Evolutionary conservation across 768 basidiomycete species (phyloP).

Genomic region (Pholiota microspora): DNA sequence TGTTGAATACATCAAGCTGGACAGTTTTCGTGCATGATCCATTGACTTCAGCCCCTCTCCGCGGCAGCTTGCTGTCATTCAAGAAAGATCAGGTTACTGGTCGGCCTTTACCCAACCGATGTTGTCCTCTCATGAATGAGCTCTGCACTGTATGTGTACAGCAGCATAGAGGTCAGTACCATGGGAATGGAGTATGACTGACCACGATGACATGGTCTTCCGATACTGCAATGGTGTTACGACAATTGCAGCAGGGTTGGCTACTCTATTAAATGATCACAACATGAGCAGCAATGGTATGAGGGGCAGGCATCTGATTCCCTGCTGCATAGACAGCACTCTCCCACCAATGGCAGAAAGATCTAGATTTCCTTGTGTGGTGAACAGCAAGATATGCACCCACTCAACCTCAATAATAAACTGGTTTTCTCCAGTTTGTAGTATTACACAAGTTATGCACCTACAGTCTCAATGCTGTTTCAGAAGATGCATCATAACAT

Average conservation of each 20-base stretch:
- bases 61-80: neutral
- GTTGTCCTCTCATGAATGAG: conserved; percentile 23
- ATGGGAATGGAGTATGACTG: conserved; percentile 57
- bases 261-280: neutral
- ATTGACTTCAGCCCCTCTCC: neutral
- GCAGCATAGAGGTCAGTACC: conserved; percentile 32
- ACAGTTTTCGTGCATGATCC: neutral
- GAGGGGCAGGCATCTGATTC: neutral
- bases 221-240: neutral
- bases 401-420: neutral
- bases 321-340: neutral
- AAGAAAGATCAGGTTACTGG: conserved; percentile 3
- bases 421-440: neutral
- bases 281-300: neutral
- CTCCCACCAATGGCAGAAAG: too few species aligned
- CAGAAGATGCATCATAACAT: neutral
- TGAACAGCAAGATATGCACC: too few species aligned
- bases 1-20: neutral
- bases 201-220: conserved; percentile 24
- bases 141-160: conserved; percentile 30
- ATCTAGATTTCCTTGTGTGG: too few species aligned
- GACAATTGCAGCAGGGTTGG: too few species aligned
- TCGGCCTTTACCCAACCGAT: conserved; percentile 11
- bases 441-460: neutral
- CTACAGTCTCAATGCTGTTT: neutral